Base-by-base conservation (phyloP, 2,329 filamentous ascomycete genomes). In the Phaeomoniella chlamydospora region DNA sequence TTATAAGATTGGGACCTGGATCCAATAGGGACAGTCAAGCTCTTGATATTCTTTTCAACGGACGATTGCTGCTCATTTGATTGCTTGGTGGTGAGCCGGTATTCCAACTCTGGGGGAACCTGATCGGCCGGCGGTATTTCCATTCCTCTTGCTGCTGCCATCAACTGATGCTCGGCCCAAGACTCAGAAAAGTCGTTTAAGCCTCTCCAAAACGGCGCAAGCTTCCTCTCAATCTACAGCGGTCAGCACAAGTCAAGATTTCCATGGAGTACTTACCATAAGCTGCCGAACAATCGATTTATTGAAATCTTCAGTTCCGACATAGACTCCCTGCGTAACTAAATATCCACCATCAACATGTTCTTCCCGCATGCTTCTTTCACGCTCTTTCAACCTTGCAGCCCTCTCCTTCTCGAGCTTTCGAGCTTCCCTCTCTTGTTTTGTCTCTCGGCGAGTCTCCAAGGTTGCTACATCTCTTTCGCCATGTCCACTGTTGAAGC, bases 191-290 rank as follows among this genome's bases (percentile, higher is more conserved):
- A 85, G 55, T 96, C 87, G 44, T 94, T 80, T 3, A 98, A 65
- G 4, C 90, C 90, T 52, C 80, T 79, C 86, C 88, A 98, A 56
- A 98, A 98, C 0, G 90, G 90, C 30, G 90, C 90, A 42, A 98
- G 61, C 42, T 81, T 78, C 46, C 90, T 74, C 59, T 98, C 90
- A 54, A 98, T 86, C 88, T 96, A 51, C n/a, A 13, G 16, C 43
- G 9, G 16, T 34, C 32, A 34, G 32, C 13, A 12, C 6, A 10
- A 13, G 16, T 34, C 13, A 13, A 12, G 22, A n/a, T n/a, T 18
- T 15, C 30, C 18, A 22, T 15, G 15, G 15, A 30, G 15, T 18
- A 49, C 62, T 51, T 69, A 93, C 86, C 78, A 90, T 88, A 37
- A 98, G 64, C 55, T 94, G 87, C 45, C 90, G 75, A 38, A 96